Conservation (phyloP, 805 yeast genomes). For the Suhomyces sp. region DNA sequence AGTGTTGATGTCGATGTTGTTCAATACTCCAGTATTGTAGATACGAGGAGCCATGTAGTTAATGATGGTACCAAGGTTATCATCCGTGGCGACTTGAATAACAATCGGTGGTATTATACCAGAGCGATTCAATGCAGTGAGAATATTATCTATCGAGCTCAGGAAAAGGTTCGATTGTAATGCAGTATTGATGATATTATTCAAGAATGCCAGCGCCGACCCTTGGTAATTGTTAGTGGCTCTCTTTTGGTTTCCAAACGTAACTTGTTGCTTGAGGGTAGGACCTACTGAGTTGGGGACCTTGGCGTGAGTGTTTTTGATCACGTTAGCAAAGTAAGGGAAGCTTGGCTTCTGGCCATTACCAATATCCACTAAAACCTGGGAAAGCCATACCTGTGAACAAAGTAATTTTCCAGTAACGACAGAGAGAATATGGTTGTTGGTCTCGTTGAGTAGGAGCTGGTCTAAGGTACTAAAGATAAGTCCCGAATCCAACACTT, state of each 20-base stretch:
- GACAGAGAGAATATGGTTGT: constrained; percentile 25
- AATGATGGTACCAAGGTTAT: constrained; percentile 17
- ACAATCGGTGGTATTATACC: constrained; percentile 28
- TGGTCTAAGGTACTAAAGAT: constrained; percentile 23
- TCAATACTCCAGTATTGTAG: constrained; percentile 33
- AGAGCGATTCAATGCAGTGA: constrained; percentile 32
- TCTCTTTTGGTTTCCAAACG: constrained; percentile 3
- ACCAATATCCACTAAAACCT: constrained; percentile 33
- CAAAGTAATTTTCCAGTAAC: constrained; percentile 26
- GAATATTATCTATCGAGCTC: constrained; percentile 20
- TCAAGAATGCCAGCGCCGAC: constrained; percentile 30
- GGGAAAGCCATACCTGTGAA: constrained; percentile 28
- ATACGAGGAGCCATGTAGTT: constrained; percentile 24
- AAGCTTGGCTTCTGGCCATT: constrained; percentile 30
- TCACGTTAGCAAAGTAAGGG: constrained; percentile 28
- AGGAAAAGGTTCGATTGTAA: constrained; percentile 8
- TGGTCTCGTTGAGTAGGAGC: constrained; percentile 30
- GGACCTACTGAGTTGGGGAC: constrained; percentile 13
- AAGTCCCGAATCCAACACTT: constrained; percentile 27
- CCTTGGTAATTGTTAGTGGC: constrained; percentile 23
- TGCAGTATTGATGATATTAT: constrained; percentile 22
- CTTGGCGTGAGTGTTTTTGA: constrained; percentile 29
- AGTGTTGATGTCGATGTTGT: constrained; percentile 28
- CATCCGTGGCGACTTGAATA: constrained; percentile 24
- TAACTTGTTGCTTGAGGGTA: constrained; percentile 4